Evolutionary conservation across 1,284 basidiomycete species (phyloP).

Genomic region (Sphagnurus paluster): DNA sequence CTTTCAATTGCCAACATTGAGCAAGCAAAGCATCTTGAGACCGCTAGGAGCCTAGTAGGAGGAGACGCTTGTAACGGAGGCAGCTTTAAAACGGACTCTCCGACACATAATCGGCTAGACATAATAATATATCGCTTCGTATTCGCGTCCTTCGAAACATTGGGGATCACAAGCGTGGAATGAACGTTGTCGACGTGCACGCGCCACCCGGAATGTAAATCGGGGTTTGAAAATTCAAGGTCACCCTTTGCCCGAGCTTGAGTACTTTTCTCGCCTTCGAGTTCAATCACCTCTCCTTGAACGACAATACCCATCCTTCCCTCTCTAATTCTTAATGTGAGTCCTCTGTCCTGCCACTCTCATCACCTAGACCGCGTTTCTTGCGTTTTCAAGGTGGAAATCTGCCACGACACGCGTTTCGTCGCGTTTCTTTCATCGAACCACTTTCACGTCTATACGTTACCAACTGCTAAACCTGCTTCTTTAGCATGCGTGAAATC

Average conservation of each 20-base stretch:
- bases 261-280: conserved; percentile 41
- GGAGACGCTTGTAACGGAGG: too few relatives aligned
- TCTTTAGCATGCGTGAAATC: conserved; percentile 89
- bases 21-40: too few relatives aligned
- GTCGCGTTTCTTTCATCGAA: conserved; percentile 43
- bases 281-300: conserved; percentile 39
- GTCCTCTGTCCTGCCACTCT: conserved; percentile 19
- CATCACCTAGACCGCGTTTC: conserved; percentile 20
- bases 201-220: conserved; percentile 40
- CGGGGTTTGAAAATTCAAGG: conserved; percentile 41
- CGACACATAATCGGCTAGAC: neutral
- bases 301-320: conserved; percentile 35
- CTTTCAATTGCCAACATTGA: too few relatives aligned
- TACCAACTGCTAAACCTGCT: conserved; percentile 26
- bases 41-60: too few relatives aligned
- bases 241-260: conserved; percentile 35
- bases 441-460: conserved; percentile 31
- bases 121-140: neutral
- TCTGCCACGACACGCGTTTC: conserved; percentile 26
- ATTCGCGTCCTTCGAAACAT: conserved; percentile 3
- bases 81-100: too few relatives aligned
- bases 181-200: conserved; percentile 26
- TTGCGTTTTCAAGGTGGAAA: conserved; percentile 8
- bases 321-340: conserved; percentile 40
- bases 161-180: conserved; percentile 11